Conservation (phyloP, 345 rosid genomes). For the Sisymbrium altissimum region DNA sequence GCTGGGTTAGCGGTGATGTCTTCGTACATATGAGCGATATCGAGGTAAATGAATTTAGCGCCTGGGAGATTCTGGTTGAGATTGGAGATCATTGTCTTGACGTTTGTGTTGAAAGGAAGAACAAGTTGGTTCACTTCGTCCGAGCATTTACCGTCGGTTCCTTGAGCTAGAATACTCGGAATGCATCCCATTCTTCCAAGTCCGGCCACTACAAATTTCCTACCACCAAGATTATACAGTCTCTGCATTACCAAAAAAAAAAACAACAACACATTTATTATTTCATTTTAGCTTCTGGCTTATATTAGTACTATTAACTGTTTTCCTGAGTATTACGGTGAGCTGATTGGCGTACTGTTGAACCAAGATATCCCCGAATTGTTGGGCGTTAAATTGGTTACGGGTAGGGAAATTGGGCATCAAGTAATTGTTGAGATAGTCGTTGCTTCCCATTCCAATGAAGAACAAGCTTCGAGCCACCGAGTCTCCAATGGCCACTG, state of each 20-base stretch:
- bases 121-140: slow-evolving; percentile 75
- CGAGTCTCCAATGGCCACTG: slow-evolving; percentile 46
- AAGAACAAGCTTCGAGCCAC: slow-evolving; percentile 64
- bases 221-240: slow-evolving; percentile 79
- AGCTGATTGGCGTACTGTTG: slow-evolving; percentile 65
- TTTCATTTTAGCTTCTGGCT: not conserved
- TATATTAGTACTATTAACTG: not conserved
- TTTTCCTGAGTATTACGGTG: slow-evolving; percentile 39
- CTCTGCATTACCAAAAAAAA: slow-evolving; percentile 28
- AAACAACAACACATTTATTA: not conserved
- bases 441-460: slow-evolving; percentile 97
- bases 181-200: slow-evolving; percentile 94
- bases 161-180: slow-evolving; percentile 90
- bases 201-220: slow-evolving; percentile 78
- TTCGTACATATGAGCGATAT: slow-evolving; percentile 53
- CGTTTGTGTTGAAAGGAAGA: slow-evolving; percentile 73
- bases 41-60: slow-evolving; percentile 58
- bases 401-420: slow-evolving; percentile 87
- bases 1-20: slow-evolving; percentile 53
- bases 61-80: slow-evolving; percentile 64
- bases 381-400: slow-evolving; percentile 64
- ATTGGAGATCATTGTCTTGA: slow-evolving; percentile 67
- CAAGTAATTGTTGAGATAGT: slow-evolving; percentile 89
- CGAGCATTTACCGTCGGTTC: slow-evolving; percentile 60
- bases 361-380: slow-evolving; percentile 70